phyloP scores from a whole-genome alignment of 164 flowering plant genomes.

The Vitis riparia region DNA sequence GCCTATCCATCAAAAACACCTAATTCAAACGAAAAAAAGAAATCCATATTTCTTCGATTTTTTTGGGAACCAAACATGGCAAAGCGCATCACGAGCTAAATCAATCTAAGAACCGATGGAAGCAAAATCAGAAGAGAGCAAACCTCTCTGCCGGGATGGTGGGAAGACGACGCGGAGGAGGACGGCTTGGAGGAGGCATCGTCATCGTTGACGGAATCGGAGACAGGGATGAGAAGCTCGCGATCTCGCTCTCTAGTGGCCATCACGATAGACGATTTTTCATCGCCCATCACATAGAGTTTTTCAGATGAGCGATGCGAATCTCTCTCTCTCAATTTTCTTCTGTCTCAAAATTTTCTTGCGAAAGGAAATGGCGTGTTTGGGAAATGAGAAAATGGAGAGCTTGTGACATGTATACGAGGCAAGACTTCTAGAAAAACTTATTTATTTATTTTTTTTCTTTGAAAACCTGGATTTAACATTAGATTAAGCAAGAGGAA shows the following conservation, averaged over 20 bases:
- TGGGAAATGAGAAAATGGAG: background rate
- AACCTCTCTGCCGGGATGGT: constrained; percentile 85
- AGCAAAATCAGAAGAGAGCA: background rate
- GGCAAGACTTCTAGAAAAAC: constrained; percentile 9
- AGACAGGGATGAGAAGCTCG: constrained; percentile 84
- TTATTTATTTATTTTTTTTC: background rate
- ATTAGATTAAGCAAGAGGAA: background rate
- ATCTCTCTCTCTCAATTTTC: background rate
- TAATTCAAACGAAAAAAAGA: too few species aligned
- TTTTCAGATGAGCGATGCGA: background rate
- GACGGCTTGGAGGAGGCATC: constrained; percentile 56
- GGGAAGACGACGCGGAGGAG: constrained; percentile 57
- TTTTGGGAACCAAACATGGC: too few species aligned
- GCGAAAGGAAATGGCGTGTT: background rate
- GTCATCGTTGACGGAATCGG: constrained; percentile 47
- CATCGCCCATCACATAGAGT: constrained; percentile 62
- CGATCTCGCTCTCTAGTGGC: constrained; percentile 75
- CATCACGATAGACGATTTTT: constrained; percentile 54
- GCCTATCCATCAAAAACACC: too few species aligned
- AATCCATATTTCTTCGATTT: too few species aligned
- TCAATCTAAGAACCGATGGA: background rate
- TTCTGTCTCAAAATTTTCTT: background rate
- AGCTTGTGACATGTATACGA: background rate
- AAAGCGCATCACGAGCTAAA: background rate
- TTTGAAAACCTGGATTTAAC: background rate